These are phyloP conservation scores for Malassezia globosa DNA, from an alignment of 1,284 basidiomycete genomes.

Conservation along the genomic window DNA sequence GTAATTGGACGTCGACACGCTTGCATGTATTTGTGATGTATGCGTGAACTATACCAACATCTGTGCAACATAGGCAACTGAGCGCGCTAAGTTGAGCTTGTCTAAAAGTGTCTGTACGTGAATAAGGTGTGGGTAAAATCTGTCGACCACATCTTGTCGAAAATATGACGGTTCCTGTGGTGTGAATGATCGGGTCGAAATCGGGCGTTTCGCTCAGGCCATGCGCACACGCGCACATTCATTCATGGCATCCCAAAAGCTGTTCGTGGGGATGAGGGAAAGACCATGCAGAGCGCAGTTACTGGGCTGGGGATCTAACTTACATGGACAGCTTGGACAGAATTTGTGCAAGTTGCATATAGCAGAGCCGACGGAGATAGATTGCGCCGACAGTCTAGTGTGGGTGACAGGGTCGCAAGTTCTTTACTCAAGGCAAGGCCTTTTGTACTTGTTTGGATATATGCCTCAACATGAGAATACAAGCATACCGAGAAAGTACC, in stretches of 20 bases:
- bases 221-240: neutral
- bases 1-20: too few relatives aligned
- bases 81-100: too few relatives aligned
- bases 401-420: neutral
- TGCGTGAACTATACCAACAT: too few relatives aligned
- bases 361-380: neutral
- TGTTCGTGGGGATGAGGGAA: too few relatives aligned
- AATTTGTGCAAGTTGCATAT: neutral
- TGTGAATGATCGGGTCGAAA: too few relatives aligned
- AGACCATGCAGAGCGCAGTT: too few relatives aligned
- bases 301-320: conserved; percentile 12
- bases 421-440: neutral
- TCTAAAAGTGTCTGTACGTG: too few relatives aligned
- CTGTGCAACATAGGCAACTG: too few relatives aligned
- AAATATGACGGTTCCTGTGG: too few relatives aligned
- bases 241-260: neutral
- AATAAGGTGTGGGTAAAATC: too few relatives aligned
- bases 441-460: neutral
- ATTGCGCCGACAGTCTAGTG: neutral
- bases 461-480: neutral
- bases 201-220: conserved; percentile 5
- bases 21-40: too few relatives aligned
- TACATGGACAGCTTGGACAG: conserved; percentile 5
- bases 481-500: neutral
- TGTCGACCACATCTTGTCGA: too few relatives aligned